phyloP scores from a whole-genome alignment of 257 asterid genomes.

The Solanum pennellii region DNA sequence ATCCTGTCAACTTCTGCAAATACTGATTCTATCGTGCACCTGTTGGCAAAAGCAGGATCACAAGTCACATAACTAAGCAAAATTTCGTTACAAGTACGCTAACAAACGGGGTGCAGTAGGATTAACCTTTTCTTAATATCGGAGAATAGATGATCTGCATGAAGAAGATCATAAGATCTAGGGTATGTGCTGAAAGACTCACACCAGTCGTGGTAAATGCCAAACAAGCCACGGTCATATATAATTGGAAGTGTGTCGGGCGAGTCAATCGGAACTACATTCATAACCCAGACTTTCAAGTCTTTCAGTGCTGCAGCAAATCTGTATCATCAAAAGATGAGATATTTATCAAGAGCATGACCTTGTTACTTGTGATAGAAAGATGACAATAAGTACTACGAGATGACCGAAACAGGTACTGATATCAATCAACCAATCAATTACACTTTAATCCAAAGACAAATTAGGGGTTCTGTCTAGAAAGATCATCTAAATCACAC shows the following conservation, averaged over 20 bases:
- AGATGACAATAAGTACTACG: neutral
- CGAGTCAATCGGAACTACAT: slow-evolving; percentile 6
- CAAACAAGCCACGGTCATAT: slow-evolving; percentile 10
- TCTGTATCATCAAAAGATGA: neutral
- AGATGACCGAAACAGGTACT: neutral
- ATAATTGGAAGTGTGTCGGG: slow-evolving; percentile 12
- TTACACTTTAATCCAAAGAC: neutral
- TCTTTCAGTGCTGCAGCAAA: slow-evolving; percentile 12
- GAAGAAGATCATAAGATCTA: slow-evolving; percentile 11
- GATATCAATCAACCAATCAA: neutral
- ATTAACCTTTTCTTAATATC: slow-evolving; percentile 3
- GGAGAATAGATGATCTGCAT: slow-evolving; percentile 10
- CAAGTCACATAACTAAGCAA: neutral
- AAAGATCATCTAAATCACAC: neutral
- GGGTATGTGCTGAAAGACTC: slow-evolving; percentile 14
- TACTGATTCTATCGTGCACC: neutral
- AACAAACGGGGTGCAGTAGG: neutral
- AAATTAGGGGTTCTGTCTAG: neutral
- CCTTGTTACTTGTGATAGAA: neutral
- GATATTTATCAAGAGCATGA: neutral
- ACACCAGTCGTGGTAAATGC: slow-evolving; percentile 14
- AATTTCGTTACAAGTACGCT: neutral
- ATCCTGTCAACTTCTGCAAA: slow-evolving; percentile 13
- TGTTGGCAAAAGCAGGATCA: neutral
- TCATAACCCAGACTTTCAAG: slow-evolving; percentile 12